A percentile compares a stretch with the other conserved stretches of the same genome.
phyloP scores from a whole-genome alignment of 2,329 filamentous ascomycete species.

The Claviceps maximensis region DNA sequence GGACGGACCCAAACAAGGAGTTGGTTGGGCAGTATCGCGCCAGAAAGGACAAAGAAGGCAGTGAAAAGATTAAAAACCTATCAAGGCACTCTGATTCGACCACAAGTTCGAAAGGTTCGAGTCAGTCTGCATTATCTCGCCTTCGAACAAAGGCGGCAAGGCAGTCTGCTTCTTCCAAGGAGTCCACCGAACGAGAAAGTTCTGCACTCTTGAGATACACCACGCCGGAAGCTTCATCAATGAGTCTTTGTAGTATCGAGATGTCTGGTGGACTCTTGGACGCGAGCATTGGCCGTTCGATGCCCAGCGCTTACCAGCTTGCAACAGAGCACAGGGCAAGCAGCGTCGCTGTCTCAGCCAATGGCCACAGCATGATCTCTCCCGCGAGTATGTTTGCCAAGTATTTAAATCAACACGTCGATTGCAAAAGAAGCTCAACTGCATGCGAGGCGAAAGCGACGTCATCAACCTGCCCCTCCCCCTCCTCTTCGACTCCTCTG shows the following conservation, averaged over 20 bases:
- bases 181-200: not conserved
- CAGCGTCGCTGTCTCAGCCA: not conserved
- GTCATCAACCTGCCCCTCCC: not conserved
- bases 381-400: not conserved
- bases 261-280: conserved; percentile 1
- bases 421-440: not conserved
- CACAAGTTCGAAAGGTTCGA: conserved; percentile 4
- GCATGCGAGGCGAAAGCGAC: not conserved
- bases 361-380: not conserved
- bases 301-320: not conserved
- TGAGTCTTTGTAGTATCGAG: not conserved
- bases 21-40: conserved; percentile 38
- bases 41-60: conserved; percentile 28
- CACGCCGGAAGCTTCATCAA: not conserved
- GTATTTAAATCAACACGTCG: too few species aligned
- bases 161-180: conserved; percentile 5
- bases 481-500: not conserved
- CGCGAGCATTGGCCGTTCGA: not conserved
- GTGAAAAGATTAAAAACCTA: conserved; percentile 2
- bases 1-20: conserved; percentile 42
- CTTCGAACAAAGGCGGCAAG: conserved; percentile 13
- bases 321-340: not conserved
- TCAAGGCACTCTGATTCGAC: conserved; percentile 6
- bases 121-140: conserved; percentile 13
- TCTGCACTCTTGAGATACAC: not conserved